Conservation (phyloP, 495 filamentous ascomycete genomes). For the Rhypophila decipiens region DNA sequence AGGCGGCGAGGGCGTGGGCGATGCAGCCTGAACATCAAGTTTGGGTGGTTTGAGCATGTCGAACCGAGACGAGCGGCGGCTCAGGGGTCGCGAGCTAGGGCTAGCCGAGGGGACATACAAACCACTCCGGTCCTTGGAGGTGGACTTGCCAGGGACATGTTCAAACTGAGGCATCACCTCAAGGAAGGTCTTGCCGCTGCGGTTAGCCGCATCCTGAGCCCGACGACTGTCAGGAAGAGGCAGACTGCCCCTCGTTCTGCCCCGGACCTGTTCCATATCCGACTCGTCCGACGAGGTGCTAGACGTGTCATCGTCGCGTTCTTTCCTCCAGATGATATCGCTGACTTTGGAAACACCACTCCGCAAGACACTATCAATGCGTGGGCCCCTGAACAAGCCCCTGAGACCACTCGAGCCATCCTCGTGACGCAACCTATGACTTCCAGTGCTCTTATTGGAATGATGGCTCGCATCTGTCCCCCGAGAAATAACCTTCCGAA, state of each 20-base stretch:
- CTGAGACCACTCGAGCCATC: constrained; percentile 33
- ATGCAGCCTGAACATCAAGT: constrained; percentile 53
- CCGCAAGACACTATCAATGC: constrained; percentile 42
- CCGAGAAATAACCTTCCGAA: constrained; percentile 22
- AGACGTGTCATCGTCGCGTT: constrained; percentile 23
- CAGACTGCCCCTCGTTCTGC: constrained; percentile 23
- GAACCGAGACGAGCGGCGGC: constrained; percentile 40
- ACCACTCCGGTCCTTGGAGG: constrained; percentile 3
- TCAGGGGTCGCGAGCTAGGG: constrained; percentile 24
- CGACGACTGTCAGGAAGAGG: constrained; percentile 14
- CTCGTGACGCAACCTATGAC: constrained; percentile 32
- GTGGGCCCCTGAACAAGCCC: constrained; percentile 38
- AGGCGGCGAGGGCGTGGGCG: constrained; percentile 34
- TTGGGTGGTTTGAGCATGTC: constrained; percentile 55
- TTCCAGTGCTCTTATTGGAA: constrained; percentile 32
- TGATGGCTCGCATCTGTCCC: constrained; percentile 29
- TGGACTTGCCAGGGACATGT: constrained; percentile 13
- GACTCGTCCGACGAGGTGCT: constrained; percentile 35
- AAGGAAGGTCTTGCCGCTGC: constrained; percentile 28
- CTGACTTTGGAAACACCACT: constrained; percentile 44
- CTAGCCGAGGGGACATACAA: constrained; percentile 6
- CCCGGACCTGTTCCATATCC: constrained; percentile 22
- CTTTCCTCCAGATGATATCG: constrained; percentile 43
- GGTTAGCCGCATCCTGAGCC: constrained; percentile 12
- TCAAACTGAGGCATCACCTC: constrained; percentile 37